Base-by-base conservation (phyloP, 2,329 filamentous ascomycete genomes). In the Calonectria multiphialidica region DNA sequence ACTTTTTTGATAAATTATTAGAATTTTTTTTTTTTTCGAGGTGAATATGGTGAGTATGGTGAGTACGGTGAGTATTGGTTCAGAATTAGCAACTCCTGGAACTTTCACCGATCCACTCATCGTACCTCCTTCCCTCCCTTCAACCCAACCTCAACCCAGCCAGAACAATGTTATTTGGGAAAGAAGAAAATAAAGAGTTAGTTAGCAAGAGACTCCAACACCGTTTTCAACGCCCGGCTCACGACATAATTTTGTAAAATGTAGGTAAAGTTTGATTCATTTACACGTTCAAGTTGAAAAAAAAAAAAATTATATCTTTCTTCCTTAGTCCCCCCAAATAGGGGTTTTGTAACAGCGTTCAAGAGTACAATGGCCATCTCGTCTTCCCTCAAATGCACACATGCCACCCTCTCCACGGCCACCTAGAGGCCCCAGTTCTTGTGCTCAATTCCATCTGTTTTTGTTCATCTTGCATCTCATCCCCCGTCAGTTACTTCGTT, bases 401-500 rank as follows among this genome's bases (percentile, higher is more conserved):
- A 61, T 57, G 33, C 63, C 64, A n/a, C 57, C 64, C 62, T 62
- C 42, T 62, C 23, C 57, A 64, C 47, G 33, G 47, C 64, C 55
- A 47, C 42, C 64, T 45, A 47, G 30, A 65, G 63, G 64, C 59
- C 50, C 57, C 66, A 21, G 59, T 59, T 53, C 55, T 49, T 61
- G 49, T 65, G 40, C 69, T 71, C 59, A 40, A 28, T 53, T 35
- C 33, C 44, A 53, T 47, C 66, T 69, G 40, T 57, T 70, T 62
- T 70, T 68, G 53, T 67, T 66, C 37, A 25, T 45, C 69, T 45
- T 65, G 40, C 66, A 47, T 61, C 65, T 69, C 66, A 59, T 63
- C 66, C 42, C 55, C 61, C 50, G 23, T 66, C 66, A 69, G 59
- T 63, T 68, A 65, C 66, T 65, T 65, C 70, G 37, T 72, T 65